Evolutionary conservation across 768 basidiomycete genomes (phyloP).

Genomic region (Russula abietina): DNA sequence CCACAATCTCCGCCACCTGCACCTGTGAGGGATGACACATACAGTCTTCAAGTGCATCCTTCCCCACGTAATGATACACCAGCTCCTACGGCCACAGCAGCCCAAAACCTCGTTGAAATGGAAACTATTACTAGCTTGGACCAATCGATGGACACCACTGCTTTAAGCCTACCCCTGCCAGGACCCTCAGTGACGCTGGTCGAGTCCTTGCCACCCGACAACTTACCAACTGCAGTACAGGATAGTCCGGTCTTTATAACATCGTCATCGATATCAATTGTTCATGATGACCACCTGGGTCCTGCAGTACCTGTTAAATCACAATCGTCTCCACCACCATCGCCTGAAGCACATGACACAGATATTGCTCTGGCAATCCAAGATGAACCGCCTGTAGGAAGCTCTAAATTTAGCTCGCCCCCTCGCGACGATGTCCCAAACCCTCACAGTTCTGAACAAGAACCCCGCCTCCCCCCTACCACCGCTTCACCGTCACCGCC

Average conservation of each 20-base stretch:
- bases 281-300: not conserved
- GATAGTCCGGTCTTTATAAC: not conserved
- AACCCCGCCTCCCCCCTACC: not conserved
- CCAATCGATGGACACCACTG: not conserved
- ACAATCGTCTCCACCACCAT: not conserved
- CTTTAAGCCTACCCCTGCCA: not conserved
- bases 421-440: conserved; percentile 5
- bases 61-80: not conserved
- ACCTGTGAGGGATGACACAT: not conserved
- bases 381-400: not conserved
- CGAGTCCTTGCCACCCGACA: conserved; percentile 6
- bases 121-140: not conserved
- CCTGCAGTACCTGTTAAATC: not conserved
- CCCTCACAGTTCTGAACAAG: not conserved
- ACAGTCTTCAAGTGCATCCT: not conserved
- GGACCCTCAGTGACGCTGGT: not conserved
- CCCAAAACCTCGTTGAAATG: not conserved
- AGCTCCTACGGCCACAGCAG: not conserved
- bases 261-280: not conserved
- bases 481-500: conserved; percentile 7
- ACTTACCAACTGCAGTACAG: not conserved
- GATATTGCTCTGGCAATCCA: not conserved
- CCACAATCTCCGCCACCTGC: not conserved
- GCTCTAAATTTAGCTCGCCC: not conserved
- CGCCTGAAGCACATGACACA: not conserved